phyloP scores from a whole-genome alignment of 306 rosid species.

The Myrica gale region DNA sequence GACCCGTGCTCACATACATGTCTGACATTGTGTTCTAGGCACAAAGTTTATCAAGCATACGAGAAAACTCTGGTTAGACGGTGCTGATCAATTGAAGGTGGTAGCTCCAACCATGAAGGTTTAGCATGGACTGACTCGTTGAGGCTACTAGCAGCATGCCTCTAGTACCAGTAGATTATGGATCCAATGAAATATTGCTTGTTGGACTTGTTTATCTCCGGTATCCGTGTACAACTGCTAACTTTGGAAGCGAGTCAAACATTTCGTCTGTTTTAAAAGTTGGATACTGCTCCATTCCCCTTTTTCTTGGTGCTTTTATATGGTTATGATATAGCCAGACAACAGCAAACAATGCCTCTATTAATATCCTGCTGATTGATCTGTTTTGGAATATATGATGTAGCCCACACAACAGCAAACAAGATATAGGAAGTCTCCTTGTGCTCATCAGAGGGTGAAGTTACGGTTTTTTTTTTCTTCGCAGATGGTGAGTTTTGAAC shows the following conservation, averaged over 20 bases:
- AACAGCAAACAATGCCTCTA: no score
- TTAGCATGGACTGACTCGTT: neutral
- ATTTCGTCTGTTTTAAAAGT: neutral
- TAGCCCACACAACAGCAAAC: slow-evolving; percentile 98
- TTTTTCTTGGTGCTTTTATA: no score
- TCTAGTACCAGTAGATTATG: neutral
- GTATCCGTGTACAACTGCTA: neutral
- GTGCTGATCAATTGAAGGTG: neutral
- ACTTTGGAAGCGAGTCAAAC: neutral
- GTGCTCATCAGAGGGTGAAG: slow-evolving; percentile 76
- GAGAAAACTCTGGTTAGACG: neutral
- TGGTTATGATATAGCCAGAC: no score
- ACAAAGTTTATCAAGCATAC: neutral
- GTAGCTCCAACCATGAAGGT: neutral
- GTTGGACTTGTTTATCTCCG: neutral
- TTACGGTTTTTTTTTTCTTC: slow-evolving; percentile 31
- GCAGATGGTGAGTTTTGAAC: no score
- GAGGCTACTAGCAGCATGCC: neutral
- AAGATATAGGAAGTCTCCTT: slow-evolving; percentile 87
- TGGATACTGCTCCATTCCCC: no score
- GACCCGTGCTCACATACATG: neutral
- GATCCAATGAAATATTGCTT: neutral
- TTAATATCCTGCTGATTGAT: no score
- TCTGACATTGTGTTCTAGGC: neutral
- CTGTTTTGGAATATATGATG: slow-evolving; percentile 12